Conservation (phyloP, 164 flowering plant genomes). For the Cinnamomum chago region DNA sequence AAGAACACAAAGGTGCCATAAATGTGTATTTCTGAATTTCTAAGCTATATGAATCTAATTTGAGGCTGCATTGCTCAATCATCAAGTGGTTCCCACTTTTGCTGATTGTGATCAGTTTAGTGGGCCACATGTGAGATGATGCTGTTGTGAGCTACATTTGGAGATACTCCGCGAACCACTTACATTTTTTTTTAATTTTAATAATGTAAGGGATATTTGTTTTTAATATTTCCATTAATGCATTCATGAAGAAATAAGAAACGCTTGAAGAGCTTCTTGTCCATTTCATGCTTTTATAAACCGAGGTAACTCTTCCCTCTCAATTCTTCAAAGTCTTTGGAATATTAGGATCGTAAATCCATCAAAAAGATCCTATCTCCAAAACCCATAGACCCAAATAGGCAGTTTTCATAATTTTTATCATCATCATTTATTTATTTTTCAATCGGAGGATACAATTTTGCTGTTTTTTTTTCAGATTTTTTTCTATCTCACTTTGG, state of each 20-base stretch:
- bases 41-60: no score
- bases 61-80: no score
- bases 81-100: no score
- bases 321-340: neutral
- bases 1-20: no score
- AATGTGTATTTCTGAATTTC: no score
- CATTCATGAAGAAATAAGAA: neutral
- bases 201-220: no score
- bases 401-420: neutral
- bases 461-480: neutral
- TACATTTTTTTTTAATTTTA: no score
- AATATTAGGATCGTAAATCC: no score
- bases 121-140: neutral
- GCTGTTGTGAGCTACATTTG: neutral
- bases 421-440: neutral
- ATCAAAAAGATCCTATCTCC: no score
- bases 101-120: no score
- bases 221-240: no score
- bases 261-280: conserved; percentile 4
- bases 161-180: neutral
- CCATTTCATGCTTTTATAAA: neutral
- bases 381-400: no score
- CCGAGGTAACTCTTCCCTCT: neutral
- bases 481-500: neutral
- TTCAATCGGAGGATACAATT: neutral